phyloP scores from a whole-genome alignment of 495 filamentous ascomycete genomes.

The Tricharina praecox region DNA sequence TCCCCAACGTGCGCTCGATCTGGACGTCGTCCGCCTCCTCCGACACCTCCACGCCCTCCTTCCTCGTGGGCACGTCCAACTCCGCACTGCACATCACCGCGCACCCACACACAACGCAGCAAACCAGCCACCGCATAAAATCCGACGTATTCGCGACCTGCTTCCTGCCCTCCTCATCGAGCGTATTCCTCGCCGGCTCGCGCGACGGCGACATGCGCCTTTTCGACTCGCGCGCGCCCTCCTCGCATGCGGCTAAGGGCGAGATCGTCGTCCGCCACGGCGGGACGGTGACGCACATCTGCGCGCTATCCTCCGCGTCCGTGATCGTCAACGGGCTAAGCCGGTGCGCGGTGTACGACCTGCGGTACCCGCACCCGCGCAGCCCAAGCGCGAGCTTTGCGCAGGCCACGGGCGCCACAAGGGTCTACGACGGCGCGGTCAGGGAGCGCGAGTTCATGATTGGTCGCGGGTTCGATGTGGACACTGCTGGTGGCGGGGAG shows the following conservation, averaged over 20 bases:
- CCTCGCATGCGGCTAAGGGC: not conserved
- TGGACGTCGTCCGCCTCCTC: slow-evolving; percentile 12
- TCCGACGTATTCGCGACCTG: slow-evolving; percentile 20
- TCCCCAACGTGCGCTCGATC: slow-evolving; percentile 13
- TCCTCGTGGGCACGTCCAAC: slow-evolving; percentile 9
- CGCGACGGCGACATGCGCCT: slow-evolving; percentile 24
- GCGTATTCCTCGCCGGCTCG: slow-evolving; percentile 15
- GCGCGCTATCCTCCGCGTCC: slow-evolving; percentile 5
- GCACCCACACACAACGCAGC: slow-evolving; percentile 11
- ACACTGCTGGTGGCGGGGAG: slow-evolving; percentile 5
- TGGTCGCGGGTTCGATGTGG: slow-evolving; percentile 18
- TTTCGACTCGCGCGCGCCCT: slow-evolving; percentile 14
- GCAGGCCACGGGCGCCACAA: slow-evolving; percentile 9
- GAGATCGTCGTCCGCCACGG: slow-evolving; percentile 14
- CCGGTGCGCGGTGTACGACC: slow-evolving; percentile 17
- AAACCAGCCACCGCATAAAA: slow-evolving; percentile 5
- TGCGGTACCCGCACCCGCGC: slow-evolving; percentile 18
- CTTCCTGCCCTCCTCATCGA: slow-evolving; percentile 8
- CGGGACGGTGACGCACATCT: slow-evolving; percentile 18
- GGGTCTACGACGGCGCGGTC: slow-evolving; percentile 10
- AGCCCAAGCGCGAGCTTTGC: slow-evolving; percentile 12
- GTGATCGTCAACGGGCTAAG: slow-evolving; percentile 18
- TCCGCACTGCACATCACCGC: slow-evolving; percentile 11
- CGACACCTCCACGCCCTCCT: slow-evolving; percentile 1
- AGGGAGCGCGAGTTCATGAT: slow-evolving; percentile 8